Percentiles rank a stretch among this genome's conserved stretches.
Conservation (phyloP, 768 basidiomycete species). For the Lyophyllum atratum region DNA sequence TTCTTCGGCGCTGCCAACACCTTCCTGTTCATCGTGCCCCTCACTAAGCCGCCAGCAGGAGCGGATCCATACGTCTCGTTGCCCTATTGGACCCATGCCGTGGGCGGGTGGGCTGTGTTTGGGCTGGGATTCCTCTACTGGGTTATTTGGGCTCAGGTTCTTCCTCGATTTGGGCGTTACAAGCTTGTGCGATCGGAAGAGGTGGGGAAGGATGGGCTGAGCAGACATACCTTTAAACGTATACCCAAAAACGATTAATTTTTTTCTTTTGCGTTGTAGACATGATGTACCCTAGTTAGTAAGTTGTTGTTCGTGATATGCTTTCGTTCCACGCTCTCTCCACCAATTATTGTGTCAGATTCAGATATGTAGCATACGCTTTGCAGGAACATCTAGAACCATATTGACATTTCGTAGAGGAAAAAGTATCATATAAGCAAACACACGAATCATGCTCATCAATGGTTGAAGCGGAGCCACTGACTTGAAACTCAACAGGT, state of each 20-base stretch:
- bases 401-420: no score
- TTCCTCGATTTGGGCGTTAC: constrained; percentile 32
- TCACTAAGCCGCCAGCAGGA: constrained; percentile 51
- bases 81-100: constrained; percentile 57
- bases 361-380: no score
- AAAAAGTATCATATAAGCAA: no score
- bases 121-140: constrained; percentile 40
- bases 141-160: constrained; percentile 30
- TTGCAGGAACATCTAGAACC: no score
- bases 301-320: not conserved
- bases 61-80: constrained; percentile 48
- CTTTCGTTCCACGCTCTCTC: no score
- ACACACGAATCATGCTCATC: no score
- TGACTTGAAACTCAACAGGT: no score
- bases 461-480: no score
- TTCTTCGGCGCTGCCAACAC: constrained; percentile 63
- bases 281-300: not conserved
- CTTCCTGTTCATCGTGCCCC: constrained; percentile 56
- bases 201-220: constrained; percentile 34
- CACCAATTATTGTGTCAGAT: no score
- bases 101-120: constrained; percentile 41
- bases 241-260: no score
- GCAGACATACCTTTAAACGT: constrained; percentile 19
- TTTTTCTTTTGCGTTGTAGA: not conserved
- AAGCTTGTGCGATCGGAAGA: constrained; percentile 29